Conservation (phyloP, 441 rosid species). For the Populus trichocarpa region DNA sequence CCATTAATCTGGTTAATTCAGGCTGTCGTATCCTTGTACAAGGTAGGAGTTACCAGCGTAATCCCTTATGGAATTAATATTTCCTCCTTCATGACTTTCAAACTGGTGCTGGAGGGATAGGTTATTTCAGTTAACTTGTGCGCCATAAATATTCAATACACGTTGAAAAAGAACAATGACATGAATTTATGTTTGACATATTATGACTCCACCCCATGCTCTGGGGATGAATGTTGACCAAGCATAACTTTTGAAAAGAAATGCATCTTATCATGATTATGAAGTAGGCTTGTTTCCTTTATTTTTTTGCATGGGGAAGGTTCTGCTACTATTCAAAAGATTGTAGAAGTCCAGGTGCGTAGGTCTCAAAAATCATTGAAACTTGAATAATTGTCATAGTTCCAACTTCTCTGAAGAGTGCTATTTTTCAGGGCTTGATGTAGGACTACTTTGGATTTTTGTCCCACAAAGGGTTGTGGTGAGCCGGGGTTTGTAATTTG, state of each 20-base stretch:
- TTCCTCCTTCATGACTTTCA: constrained; percentile 2
- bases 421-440: too few species aligned
- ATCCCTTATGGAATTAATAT: constrained; percentile 11
- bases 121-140: constrained; percentile 11
- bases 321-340: neutral
- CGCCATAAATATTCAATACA: neutral
- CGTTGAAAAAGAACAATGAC: too few species aligned
- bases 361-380: neutral
- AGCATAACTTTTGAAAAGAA: too few species aligned
- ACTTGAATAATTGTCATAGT: too few species aligned
- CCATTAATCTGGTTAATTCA: constrained; percentile 81
- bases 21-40: constrained; percentile 88
- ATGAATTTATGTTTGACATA: neutral
- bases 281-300: too few species aligned
- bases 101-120: constrained; percentile 97
- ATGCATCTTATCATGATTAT: too few species aligned
- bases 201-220: neutral
- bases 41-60: constrained; percentile 46
- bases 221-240: too few species aligned
- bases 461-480: too few species aligned
- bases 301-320: too few species aligned
- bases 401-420: too few species aligned
- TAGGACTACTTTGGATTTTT: too few species aligned
- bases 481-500: too few species aligned
- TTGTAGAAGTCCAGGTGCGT: neutral